Evolutionary conservation across 495 filamentous ascomycete species (phyloP).

Genomic region (Lophiostoma macrostomum): DNA sequence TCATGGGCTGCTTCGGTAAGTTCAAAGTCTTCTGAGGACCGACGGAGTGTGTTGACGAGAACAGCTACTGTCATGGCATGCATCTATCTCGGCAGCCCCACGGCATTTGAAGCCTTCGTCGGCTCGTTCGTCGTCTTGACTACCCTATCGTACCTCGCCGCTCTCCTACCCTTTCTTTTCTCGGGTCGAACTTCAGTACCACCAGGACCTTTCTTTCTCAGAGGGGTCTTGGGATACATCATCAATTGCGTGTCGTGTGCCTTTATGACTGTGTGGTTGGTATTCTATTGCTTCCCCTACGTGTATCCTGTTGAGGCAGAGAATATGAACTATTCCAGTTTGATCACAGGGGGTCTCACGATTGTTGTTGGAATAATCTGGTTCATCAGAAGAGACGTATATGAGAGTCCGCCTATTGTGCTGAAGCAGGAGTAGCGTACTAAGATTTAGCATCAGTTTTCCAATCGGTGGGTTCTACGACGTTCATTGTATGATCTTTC

Average conservation of each 20-base stretch:
- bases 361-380: conserved; percentile 20
- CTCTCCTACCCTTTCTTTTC: conserved; percentile 69
- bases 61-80: conserved; percentile 59
- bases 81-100: conserved; percentile 67
- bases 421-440: conserved; percentile 12
- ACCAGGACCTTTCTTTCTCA: conserved; percentile 67
- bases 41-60: background rate
- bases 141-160: conserved; percentile 67
- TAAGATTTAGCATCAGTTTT: no score
- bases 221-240: conserved; percentile 52
- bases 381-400: conserved; percentile 9
- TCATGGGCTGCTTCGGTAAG: conserved; percentile 53
- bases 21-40: background rate
- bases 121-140: conserved; percentile 71
- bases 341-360: conserved; percentile 26
- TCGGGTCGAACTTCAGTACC: conserved; percentile 61
- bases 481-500: no score
- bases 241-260: conserved; percentile 59
- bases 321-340: conserved; percentile 32
- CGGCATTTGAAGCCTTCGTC: conserved; percentile 72
- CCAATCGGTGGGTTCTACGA: no score
- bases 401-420: conserved; percentile 18
- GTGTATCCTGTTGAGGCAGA: conserved; percentile 19
- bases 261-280: conserved; percentile 66
- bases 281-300: conserved; percentile 67